Base-by-base conservation (phyloP, 805 yeast genomes). In the Diddensiella santjacobensis region DNA sequence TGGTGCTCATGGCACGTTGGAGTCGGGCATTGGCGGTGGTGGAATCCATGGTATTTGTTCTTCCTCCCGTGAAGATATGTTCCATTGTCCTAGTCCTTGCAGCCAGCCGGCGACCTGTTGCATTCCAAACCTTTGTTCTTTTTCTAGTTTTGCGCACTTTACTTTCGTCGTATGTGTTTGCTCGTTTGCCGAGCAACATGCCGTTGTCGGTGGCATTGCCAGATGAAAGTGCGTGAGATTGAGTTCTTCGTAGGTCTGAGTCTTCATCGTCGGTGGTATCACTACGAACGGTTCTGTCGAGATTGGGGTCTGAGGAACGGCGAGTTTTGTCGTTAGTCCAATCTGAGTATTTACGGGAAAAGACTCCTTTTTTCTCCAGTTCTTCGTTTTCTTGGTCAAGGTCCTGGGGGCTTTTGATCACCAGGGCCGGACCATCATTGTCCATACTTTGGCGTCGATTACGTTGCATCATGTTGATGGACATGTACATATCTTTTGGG, bases 401-500 rank as follows among this genome's bases (percentile, higher is more conserved):
- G 57, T 84, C 95, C 17, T 83, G 78, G 1, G 98, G 96, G 0
- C 93, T 83, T 51, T 76, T 76, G 39, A 89, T 83, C 4, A 83
- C 79, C 30, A 88, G 66, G 1, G 91, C 89, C 3, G 91, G 93
- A 0, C 91, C 95, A 31, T 82, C 83, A 31, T 74, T 75, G 19
- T 66, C 70, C 24, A 58, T 53, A 3, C 55, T 45, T 45, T 75
- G 73, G 22, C 52, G 47, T 30, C 58, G 60, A 40, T 43, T 48
- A 17, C 51, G 49, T 56, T 84, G 84, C 69, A 90, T 70, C 83
- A 89, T 81, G 37, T 88, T 81, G 56, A 89, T 84, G 2, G 96
- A 88, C 70, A 83, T 74, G 62, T 74, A 83, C 80, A 89, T 83
- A 60, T 90, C 96, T 42, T 84, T 78, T 1, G 96, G 96, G 29